Conservation (phyloP, 805 yeast genomes). For the Cyberlindnera samutprakarnensis region DNA sequence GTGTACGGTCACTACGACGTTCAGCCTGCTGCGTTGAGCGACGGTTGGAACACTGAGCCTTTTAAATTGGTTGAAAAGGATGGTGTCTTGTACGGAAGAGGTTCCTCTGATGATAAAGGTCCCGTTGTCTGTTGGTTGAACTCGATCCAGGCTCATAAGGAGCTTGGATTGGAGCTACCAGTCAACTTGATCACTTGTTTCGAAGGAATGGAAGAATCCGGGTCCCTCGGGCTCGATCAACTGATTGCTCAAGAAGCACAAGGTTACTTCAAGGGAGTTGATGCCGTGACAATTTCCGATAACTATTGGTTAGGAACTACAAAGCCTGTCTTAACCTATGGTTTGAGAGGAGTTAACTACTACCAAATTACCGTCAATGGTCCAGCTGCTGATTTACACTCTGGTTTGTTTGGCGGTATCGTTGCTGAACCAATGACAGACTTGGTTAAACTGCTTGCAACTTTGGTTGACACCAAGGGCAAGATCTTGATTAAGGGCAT, state of each 20-base stretch:
- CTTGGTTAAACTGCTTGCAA: constrained; percentile 66
- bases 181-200: constrained; percentile 89
- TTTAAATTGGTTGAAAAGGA: constrained; percentile 66
- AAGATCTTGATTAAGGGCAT: constrained; percentile 83
- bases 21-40: constrained; percentile 88
- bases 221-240: constrained; percentile 84
- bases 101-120: constrained; percentile 96
- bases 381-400: constrained; percentile 95
- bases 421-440: constrained; percentile 98
- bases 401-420: constrained; percentile 96
- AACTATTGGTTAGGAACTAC: constrained; percentile 98
- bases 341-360: constrained; percentile 94
- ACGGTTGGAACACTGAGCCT: constrained; percentile 96
- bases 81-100: constrained; percentile 79
- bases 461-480: constrained; percentile 77
- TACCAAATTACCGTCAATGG: constrained; percentile 79
- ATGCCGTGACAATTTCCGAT: constrained; percentile 93
- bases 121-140: constrained; percentile 98
- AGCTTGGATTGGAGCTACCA: constrained; percentile 80
- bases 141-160: constrained; percentile 82
- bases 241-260: constrained; percentile 75
- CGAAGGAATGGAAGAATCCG: constrained; percentile 99
- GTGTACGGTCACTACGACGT: constrained; percentile 98
- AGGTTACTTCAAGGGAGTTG: constrained; percentile 77
- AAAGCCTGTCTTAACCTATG: constrained; percentile 95